A percentile compares a stretch with the other conserved stretches of the same genome.
Conservation (phyloP, 2,329 filamentous ascomycete species). For the Penicillium occitanis region DNA sequence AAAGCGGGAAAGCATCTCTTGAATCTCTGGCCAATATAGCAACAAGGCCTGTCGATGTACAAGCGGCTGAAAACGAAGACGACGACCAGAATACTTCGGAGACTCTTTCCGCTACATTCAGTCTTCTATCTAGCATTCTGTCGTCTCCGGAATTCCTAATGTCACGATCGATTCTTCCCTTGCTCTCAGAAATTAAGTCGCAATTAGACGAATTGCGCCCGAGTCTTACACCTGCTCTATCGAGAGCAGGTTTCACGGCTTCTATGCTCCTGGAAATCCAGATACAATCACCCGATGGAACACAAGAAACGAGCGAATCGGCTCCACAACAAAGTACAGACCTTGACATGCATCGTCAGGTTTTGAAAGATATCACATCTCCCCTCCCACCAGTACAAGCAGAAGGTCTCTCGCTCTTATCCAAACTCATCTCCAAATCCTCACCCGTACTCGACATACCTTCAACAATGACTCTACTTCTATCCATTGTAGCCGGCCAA, state of each 20-base stretch:
- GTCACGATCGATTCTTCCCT: constrained; percentile 31
- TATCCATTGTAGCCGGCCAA: constrained; percentile 40
- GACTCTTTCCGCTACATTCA: constrained; percentile 43
- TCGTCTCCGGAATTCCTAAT: constrained; percentile 42
- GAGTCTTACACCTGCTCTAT: constrained; percentile 33
- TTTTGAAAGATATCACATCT: constrained; percentile 42
- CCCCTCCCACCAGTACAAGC: constrained; percentile 44
- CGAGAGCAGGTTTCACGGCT: constrained; percentile 41
- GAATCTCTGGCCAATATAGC: constrained; percentile 38
- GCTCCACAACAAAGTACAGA: constrained; percentile 34
- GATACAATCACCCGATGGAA: constrained; percentile 30
- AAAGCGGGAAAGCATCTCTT: constrained; percentile 32
- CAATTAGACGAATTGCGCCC: constrained; percentile 39
- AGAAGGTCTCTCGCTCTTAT: constrained; percentile 44
- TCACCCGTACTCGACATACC: constrained; percentile 47
- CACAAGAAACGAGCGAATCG: constrained; percentile 25
- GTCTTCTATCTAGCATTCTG: constrained; percentile 44
- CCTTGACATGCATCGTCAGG: constrained; percentile 43
- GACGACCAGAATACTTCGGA: constrained; percentile 33
- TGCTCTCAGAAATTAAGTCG: constrained; percentile 37
- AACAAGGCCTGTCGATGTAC: constrained; percentile 23
- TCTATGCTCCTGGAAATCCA: constrained; percentile 47
- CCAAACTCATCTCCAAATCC: constrained; percentile 39
- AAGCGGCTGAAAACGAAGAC: constrained; percentile 20
- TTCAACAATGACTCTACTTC: constrained; percentile 41